A percentile compares a stretch with the other conserved stretches of the same genome.
These are phyloP conservation scores for Colletotrichum tropicale DNA, from an alignment of 2,329 filamentous ascomycete species.

Conservation along the genomic window DNA sequence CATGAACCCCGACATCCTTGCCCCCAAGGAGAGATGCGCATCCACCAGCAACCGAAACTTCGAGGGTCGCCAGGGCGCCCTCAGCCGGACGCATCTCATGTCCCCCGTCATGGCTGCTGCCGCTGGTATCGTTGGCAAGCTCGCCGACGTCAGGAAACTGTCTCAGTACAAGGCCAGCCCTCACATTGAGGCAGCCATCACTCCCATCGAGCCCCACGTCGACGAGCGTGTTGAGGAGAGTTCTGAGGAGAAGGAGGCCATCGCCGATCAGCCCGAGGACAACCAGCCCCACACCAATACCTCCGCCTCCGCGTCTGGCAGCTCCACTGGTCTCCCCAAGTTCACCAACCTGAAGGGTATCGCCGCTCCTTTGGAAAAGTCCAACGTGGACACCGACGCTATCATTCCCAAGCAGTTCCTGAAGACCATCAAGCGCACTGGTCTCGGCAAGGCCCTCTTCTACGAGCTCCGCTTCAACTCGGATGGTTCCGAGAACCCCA, in stretches of 20 bases:
- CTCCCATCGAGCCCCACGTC: conserved; percentile 49
- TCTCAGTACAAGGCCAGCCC: conserved; percentile 58
- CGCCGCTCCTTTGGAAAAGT: conserved; percentile 83
- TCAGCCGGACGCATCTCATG: conserved; percentile 92
- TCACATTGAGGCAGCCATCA: conserved; percentile 61
- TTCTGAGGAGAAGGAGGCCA: conserved; percentile 56
- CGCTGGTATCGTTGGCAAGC: conserved; percentile 86
- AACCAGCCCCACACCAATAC: conserved; percentile 64
- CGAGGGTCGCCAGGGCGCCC: conserved; percentile 92
- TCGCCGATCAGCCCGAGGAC: conserved; percentile 67
- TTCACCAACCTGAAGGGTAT: conserved; percentile 86
- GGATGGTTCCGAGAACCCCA: conserved; percentile 75
- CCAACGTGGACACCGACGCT: conserved; percentile 97
- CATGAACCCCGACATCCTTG: conserved; percentile 98
- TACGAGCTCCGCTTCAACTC: conserved; percentile 79
- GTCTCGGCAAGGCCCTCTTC: conserved; percentile 88
- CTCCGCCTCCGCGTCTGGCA: conserved; percentile 30
- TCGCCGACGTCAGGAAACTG: conserved; percentile 88
- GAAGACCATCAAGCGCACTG: conserved; percentile 98
- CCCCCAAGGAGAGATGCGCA: conserved; percentile 90
- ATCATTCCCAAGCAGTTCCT: conserved; percentile 99
- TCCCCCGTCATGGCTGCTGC: conserved; percentile 97
- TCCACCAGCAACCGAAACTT: conserved; percentile 98
- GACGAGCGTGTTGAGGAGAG: conserved; percentile 59
- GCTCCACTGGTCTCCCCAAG: conserved; percentile 70